phyloP scores from a whole-genome alignment of 495 filamentous ascomycete species.

The Penicillium psychrofluorescens region DNA sequence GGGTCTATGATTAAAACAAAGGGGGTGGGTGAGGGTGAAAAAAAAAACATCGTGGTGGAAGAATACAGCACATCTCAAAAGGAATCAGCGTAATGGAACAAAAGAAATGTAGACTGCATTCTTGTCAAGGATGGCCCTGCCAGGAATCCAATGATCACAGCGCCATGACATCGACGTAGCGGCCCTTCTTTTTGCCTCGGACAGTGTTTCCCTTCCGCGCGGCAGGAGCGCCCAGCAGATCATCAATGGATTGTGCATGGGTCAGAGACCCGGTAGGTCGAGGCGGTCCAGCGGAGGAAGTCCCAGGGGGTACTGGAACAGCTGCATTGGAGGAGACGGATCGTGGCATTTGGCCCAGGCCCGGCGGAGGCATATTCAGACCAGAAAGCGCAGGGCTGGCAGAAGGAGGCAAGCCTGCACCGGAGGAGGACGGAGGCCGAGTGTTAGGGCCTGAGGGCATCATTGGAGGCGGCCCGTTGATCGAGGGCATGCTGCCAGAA shows the following conservation, averaged over 20 bases:
- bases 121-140: not conserved
- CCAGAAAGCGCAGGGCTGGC: conserved; percentile 34
- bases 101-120: conserved; percentile 12
- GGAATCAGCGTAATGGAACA: conserved; percentile 18
- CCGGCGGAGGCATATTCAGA: conserved; percentile 21
- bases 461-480: conserved; percentile 18
- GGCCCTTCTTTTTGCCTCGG: conserved; percentile 73
- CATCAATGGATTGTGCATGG: conserved; percentile 78
- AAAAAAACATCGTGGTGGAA: conserved; percentile 3
- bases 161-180: conserved; percentile 93
- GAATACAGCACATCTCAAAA: conserved; percentile 10
- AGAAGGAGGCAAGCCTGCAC: conserved; percentile 26
- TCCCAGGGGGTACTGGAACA: conserved; percentile 22
- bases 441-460: conserved; percentile 23
- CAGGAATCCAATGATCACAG: conserved; percentile 16
- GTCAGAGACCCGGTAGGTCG: conserved; percentile 63
- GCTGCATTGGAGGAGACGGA: conserved; percentile 32
- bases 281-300: conserved; percentile 17
- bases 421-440: conserved; percentile 34
- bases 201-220: conserved; percentile 57
- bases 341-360: conserved; percentile 17
- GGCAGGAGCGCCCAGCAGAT: conserved; percentile 64
- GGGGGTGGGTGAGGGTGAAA: conserved; percentile 11
- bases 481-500: conserved; percentile 26
- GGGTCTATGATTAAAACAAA: conserved; percentile 13